Conservation (phyloP, 306 rosid species). For the Vigna trinervia region DNA sequence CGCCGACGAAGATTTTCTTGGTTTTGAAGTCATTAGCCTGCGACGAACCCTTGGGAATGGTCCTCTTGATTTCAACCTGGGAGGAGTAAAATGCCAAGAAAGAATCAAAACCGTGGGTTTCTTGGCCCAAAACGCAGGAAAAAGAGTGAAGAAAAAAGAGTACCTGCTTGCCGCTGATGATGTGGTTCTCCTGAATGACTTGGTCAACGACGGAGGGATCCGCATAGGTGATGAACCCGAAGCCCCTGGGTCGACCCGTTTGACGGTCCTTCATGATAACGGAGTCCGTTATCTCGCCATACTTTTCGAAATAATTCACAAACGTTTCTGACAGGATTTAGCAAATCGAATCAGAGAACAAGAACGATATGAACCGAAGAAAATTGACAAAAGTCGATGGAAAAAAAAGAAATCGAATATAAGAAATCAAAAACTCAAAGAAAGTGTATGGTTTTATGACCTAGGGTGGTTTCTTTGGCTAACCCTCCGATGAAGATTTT, state of each 20-base stretch:
- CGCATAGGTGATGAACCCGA: conserved; percentile 87
- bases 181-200: conserved; percentile 78
- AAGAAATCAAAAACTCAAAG: background rate
- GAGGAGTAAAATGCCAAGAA: background rate
- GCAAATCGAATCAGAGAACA: background rate
- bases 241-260: conserved; percentile 85
- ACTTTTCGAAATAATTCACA: conserved; percentile 81
- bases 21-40: conserved; percentile 84
- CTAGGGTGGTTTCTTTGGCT: conserved; percentile 82
- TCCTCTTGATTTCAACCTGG: conserved; percentile 94
- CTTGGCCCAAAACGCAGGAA: background rate
- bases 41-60: conserved; percentile 88
- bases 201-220: conserved; percentile 88
- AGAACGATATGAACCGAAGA: background rate
- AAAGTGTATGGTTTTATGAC: conserved; percentile 38
- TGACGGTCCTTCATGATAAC: conserved; percentile 93
- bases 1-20: conserved; percentile 92
- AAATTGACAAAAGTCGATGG: background rate
- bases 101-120: background rate
- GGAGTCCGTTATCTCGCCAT: conserved; percentile 91
- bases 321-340: conserved; percentile 57
- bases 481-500: conserved; percentile 97
- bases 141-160: background rate
- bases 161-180: conserved; percentile 83
- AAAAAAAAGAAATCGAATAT: background rate